Evolutionary conservation across 140 eudicot genomes (phyloP), one percentile per base, ranked within the genome.

Genomic region (Bidens hawaiensis): DNA sequence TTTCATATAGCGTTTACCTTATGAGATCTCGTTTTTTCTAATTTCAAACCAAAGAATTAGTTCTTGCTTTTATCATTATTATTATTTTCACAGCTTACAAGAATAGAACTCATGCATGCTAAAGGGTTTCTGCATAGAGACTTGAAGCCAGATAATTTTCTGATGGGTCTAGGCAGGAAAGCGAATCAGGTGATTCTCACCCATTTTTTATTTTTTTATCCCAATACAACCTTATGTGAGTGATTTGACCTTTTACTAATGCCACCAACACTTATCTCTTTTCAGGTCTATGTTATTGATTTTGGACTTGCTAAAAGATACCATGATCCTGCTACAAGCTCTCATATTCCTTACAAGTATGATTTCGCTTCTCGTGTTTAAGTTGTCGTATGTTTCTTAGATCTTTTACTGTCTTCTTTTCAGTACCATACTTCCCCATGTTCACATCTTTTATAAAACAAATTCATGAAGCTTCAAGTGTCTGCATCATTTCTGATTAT

Each of bases 121-220:
- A 85, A 85, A 67, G 83, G 90, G 47, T 88, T 85, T 70, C 65
- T 88, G 22, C 96, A 88, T 80, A 83, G 96, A 54, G 96, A 88
- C 60, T 72, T 88, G 16, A 88, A 88, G 46, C 96, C 96, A n/a
- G 96, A 88, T 75, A 88, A 88, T 62, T 85, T 88, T 68, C 85
- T 85, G 7, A 88, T 88, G 96, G 96, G 96, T 31, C 80, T 88
- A 62, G 96, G 96, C 50, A 75, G 96, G 72, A 83, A 81, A 75
- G 94, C 96, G 54, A 88, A 78, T 82, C 96, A 88, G 87, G 96
- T 88, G 64, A 64, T 17, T 33, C 11, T 43, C 21, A 6, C 4
- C n/a, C 19, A 46, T 27, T 7, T n/a, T n/a, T n/a, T n/a, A n/a
- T n/a, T n/a, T n/a, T n/a, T n/a, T n/a, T 23, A 55, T 72, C 62